Evolutionary conservation across 495 filamentous ascomycete genomes (phyloP).

Genomic region (Rusavskia elegans): DNA sequence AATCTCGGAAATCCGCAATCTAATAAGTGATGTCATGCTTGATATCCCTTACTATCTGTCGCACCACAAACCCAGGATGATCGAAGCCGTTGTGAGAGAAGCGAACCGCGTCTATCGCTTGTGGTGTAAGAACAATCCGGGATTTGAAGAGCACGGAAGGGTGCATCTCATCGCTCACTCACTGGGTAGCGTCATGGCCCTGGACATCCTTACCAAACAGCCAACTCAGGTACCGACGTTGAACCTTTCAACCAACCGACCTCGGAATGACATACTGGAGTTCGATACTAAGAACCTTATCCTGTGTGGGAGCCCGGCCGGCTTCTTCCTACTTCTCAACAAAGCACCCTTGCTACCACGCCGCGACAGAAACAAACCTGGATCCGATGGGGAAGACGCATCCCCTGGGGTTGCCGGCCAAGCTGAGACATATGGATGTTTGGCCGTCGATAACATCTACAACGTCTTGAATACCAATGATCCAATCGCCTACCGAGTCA

Average conservation of each 20-base stretch:
- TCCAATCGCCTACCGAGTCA: slow-evolving; percentile 79
- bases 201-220: slow-evolving; percentile 81
- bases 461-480: slow-evolving; percentile 66
- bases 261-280: slow-evolving; percentile 55
- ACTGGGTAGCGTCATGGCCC: slow-evolving; percentile 79
- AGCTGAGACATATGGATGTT: slow-evolving; percentile 65
- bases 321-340: slow-evolving; percentile 85
- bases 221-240: slow-evolving; percentile 49
- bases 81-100: slow-evolving; percentile 72
- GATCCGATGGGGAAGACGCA: slow-evolving; percentile 46
- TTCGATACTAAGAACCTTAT: slow-evolving; percentile 86
- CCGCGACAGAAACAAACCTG: slow-evolving; percentile 56
- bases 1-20: slow-evolving; percentile 70
- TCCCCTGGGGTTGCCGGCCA: slow-evolving; percentile 56
- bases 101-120: slow-evolving; percentile 86
- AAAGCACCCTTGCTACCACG: slow-evolving; percentile 68
- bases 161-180: slow-evolving; percentile 92
- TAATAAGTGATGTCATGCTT: slow-evolving; percentile 94
- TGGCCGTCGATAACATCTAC: slow-evolving; percentile 91
- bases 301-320: slow-evolving; percentile 80
- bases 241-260: slow-evolving; percentile 29
- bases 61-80: slow-evolving; percentile 89
- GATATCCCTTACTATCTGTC: slow-evolving; percentile 96
- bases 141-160: slow-evolving; percentile 62
- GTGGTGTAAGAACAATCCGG: slow-evolving; percentile 85